phyloP scores from a whole-genome alignment of 306 rosid genomes.

The Vigna trinervia region DNA sequence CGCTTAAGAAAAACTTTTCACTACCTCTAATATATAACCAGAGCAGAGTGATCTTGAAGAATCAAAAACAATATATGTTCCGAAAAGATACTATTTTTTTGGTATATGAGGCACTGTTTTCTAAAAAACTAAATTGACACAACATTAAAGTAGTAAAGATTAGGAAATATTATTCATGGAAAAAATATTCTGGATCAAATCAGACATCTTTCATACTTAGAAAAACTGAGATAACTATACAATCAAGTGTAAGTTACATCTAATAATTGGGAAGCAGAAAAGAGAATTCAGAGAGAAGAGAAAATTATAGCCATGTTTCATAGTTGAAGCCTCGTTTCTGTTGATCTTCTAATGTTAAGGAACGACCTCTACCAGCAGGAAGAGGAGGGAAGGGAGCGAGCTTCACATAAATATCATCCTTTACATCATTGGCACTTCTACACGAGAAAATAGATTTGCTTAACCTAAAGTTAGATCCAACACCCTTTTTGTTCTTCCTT shows the following conservation, averaged over 20 bases:
- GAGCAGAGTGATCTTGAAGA: no score
- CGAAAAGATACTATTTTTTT: no score
- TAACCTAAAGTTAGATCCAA: slow-evolving; percentile 34
- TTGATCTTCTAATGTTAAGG: slow-evolving; percentile 29
- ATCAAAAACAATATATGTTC: no score
- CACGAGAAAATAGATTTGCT: slow-evolving; percentile 64
- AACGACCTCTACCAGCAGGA: slow-evolving; percentile 49
- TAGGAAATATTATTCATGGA: not conserved
- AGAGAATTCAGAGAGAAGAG: not conserved
- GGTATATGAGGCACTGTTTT: no score
- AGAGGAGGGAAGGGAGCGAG: slow-evolving; percentile 56
- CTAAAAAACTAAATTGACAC: no score
- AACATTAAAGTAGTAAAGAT: no score
- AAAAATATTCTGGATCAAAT: slow-evolving; percentile 19
- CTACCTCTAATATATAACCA: no score
- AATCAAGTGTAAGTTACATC: slow-evolving; percentile 3
- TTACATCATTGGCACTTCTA: slow-evolving; percentile 57
- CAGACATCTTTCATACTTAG: not conserved
- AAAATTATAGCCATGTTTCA: slow-evolving; percentile 38
- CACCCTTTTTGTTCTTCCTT: slow-evolving; percentile 46
- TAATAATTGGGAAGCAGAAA: not conserved
- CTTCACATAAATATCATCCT: slow-evolving; percentile 54
- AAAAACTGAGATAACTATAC: slow-evolving; percentile 3
- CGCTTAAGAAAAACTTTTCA: no score
- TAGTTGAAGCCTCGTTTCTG: slow-evolving; percentile 38